phyloP scores from a whole-genome alignment of 106 monocot species.

The Platanthera zijinensis region DNA sequence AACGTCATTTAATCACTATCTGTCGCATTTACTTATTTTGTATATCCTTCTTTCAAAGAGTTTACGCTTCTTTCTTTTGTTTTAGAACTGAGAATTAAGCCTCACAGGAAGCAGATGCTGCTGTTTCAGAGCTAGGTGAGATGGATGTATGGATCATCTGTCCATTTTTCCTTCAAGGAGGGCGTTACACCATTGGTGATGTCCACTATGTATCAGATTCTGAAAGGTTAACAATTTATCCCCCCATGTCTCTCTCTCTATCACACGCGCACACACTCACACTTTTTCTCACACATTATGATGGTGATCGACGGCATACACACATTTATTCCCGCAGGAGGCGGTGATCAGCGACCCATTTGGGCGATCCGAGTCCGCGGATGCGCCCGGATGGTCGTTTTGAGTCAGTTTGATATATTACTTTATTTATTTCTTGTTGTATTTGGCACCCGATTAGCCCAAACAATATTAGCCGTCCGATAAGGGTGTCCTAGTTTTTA shows the following conservation, averaged over 20 bases:
- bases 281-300: too few species aligned
- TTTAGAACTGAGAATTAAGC: neutral
- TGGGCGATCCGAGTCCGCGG: too few species aligned
- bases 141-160: constrained; percentile 99
- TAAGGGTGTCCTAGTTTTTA: too few species aligned
- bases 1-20: neutral
- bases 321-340: too few species aligned
- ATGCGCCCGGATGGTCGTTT: too few species aligned
- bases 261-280: too few species aligned
- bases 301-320: neutral
- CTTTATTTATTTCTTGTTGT: too few species aligned
- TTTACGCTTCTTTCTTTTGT: neutral
- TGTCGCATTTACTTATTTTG: neutral
- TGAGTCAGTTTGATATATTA: too few species aligned
- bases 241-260: too few species aligned
- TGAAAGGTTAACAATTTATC: constrained; percentile 35
- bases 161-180: constrained; percentile 97
- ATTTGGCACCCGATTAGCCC: too few species aligned
- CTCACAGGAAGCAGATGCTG: constrained; percentile 87
- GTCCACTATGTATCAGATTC: constrained; percentile 91
- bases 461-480: too few species aligned
- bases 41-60: neutral
- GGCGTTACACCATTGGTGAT: constrained; percentile 86
- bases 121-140: constrained; percentile 79
- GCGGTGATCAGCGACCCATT: too few species aligned